Evolutionary conservation across 1,284 basidiomycete species (phyloP).

Genomic region (Agroathelia rolfsii): DNA sequence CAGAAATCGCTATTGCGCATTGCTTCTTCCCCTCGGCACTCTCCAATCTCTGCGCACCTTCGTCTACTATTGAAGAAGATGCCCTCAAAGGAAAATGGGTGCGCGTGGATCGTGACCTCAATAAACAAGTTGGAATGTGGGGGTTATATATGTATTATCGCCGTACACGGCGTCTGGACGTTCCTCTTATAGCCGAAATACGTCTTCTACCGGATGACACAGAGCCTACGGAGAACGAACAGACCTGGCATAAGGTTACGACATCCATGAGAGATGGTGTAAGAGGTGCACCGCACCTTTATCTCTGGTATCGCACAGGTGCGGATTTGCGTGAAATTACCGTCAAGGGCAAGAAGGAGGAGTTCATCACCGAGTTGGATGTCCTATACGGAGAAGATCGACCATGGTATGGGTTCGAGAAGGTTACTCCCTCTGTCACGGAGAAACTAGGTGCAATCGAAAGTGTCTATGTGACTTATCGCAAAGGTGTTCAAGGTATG

Average conservation of each 20-base stretch:
- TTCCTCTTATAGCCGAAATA: conserved; percentile 59
- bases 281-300: conserved; percentile 38
- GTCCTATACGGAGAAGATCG: conserved; percentile 72
- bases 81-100: conserved; percentile 84
- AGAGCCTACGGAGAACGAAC: conserved; percentile 30
- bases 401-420: conserved; percentile 80
- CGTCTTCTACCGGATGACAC: conserved; percentile 42
- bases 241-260: conserved; percentile 49
- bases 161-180: conserved; percentile 70
- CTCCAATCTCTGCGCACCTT: conserved; percentile 55
- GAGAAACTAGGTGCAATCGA: conserved; percentile 29
- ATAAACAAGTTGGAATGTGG: conserved; percentile 54
- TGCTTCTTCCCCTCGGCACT: conserved; percentile 61
- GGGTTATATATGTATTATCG: conserved; percentile 75
- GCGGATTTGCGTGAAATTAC: conserved; percentile 52
- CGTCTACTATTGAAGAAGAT: conserved; percentile 62
- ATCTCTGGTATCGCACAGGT: conserved; percentile 68
- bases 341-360: conserved; percentile 39
- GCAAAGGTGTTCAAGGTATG: conserved; percentile 59
- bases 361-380: conserved; percentile 82
- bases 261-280: conserved; percentile 50
- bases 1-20: conserved; percentile 66
- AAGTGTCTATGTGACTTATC: conserved; percentile 49
- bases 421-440: conserved; percentile 48
- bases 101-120: conserved; percentile 68